Percentiles rank a stretch among this genome's conserved stretches.
These are phyloP conservation scores for Nitzschia sp. DNA, from an alignment of 108 stramenopile species.

Conservation along the genomic window DNA sequence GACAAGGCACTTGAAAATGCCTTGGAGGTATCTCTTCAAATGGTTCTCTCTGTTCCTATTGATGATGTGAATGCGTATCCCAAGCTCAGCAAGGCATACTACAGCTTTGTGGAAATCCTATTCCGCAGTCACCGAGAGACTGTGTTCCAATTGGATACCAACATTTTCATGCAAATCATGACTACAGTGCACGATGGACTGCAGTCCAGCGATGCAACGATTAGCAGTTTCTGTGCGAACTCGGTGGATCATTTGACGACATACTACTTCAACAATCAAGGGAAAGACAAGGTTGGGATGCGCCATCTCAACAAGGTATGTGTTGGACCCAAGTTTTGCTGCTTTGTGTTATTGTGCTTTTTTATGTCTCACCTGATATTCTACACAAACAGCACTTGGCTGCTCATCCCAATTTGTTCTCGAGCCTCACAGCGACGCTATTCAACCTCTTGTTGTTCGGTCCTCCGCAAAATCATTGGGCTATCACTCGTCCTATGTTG, in stretches of 20 bases:
- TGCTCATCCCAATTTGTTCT: conserved; percentile 87
- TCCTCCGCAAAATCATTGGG: conserved; percentile 94
- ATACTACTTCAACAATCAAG: conserved; percentile 87
- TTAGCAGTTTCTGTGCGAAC: conserved; percentile 87
- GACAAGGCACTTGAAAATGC: conserved; percentile 91
- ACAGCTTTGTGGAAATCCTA: conserved; percentile 90
- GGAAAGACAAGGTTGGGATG: conserved; percentile 89
- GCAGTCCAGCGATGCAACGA: conserved; percentile 87
- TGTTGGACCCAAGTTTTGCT: neutral
- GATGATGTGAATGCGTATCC: conserved; percentile 92
- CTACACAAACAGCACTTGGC: conserved; percentile 62
- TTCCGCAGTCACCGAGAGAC: conserved; percentile 91
- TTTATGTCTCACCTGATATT: conserved; percentile 8
- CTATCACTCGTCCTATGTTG: conserved; percentile 97
- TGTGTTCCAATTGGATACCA: conserved; percentile 81
- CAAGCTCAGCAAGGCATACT: conserved; percentile 94
- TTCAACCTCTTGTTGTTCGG: conserved; percentile 95
- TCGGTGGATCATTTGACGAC: conserved; percentile 94
- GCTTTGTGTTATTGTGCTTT: neutral
- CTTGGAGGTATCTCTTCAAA: conserved; percentile 83
- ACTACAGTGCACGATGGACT: conserved; percentile 92
- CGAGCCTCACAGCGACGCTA: conserved; percentile 89
- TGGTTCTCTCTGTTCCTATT: conserved; percentile 86
- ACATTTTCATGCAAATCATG: conserved; percentile 91
- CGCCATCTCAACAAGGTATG: conserved; percentile 76